Evolutionary conservation across 1,284 basidiomycete species (phyloP), one percentile per base, ranked within the genome.

Genomic region (Crepidotus sp.): DNA sequence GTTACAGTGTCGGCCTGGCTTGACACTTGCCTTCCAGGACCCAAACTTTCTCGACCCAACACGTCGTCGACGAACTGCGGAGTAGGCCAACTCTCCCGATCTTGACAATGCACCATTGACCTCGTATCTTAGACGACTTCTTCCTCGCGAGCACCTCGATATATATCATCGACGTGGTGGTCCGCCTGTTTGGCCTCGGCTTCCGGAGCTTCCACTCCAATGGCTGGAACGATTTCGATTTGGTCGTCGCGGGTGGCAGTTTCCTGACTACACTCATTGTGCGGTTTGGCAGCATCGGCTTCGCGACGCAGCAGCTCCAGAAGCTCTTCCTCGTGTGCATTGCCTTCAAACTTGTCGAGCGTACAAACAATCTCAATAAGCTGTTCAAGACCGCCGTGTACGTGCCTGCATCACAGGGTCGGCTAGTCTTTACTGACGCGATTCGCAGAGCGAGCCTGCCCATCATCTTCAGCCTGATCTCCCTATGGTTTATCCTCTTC

Each of bases 341-440:
- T 40, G 83, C 90, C 0, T 84, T 98, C 72, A 98, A 98, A 65
- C 75, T 98, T 17, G 89, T 97, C 1, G 91, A 97, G 60, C 77
- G 88, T 40, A 86, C 83, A 49, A 84, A 92, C 57, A 82, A 80
- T 51, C 70, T 98, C 48, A 98, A 98, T 57, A 91, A 96, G 65
- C 71, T 98, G 14, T 98, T 98, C 77, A 97, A 97, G 66, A 97
- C 93, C 6, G 89, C 91, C 1, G 76, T 90, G 88, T 93, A 68
- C 53, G 89, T 71, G 6, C 22, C 6, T 15, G 2, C 35, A 27
- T n/a, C n/a, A n/a, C n/a, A n/a, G n/a, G n/a, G n/a, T n/a, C n/a
- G n/a, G n/a, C n/a, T n/a, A n/a, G n/a, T n/a, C n/a, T n/a, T 25
- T 19, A 34, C 25, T 46, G 13, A 49, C 18, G 42, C 29, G 34